Conservation (phyloP, 169 alveolate genomes). For the Cryptosporidium muris region DNA sequence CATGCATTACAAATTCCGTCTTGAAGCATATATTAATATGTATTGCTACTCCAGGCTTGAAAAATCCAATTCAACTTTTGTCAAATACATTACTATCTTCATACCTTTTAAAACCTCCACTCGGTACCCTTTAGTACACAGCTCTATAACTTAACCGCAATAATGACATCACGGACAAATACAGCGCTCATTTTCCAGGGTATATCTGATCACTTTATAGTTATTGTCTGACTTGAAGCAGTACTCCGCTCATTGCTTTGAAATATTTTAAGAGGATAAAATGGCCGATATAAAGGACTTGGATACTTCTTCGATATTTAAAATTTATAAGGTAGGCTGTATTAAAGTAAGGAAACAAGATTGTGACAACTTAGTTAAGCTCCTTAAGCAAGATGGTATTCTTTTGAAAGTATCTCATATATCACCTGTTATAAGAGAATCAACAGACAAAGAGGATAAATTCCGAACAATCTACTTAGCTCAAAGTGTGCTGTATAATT, state of each 20-base stretch:
- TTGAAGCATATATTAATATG: conserved; percentile 35
- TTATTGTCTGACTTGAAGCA: not conserved
- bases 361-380: conserved; percentile 7
- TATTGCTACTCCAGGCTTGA: not conserved
- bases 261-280: not conserved
- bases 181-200: no score
- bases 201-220: no score
- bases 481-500: no score
- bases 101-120: conserved; percentile 5
- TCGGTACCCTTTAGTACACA: not conserved
- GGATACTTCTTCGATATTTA: conserved; percentile 13
- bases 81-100: not conserved
- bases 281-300: not conserved
- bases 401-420: conserved; percentile 32
- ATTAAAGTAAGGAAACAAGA: conserved; percentile 3
- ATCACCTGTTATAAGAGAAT: conserved; percentile 39
- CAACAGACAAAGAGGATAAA: not conserved
- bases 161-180: not conserved
- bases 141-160: not conserved
- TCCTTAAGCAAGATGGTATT: conserved; percentile 14
- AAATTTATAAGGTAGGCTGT: conserved; percentile 9
- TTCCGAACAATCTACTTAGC: not conserved
- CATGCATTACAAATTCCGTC: conserved; percentile 45
- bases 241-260: not conserved
- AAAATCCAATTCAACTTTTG: not conserved